Conservation (phyloP, 495 filamentous ascomycete species). For the Xylaria scruposa region DNA sequence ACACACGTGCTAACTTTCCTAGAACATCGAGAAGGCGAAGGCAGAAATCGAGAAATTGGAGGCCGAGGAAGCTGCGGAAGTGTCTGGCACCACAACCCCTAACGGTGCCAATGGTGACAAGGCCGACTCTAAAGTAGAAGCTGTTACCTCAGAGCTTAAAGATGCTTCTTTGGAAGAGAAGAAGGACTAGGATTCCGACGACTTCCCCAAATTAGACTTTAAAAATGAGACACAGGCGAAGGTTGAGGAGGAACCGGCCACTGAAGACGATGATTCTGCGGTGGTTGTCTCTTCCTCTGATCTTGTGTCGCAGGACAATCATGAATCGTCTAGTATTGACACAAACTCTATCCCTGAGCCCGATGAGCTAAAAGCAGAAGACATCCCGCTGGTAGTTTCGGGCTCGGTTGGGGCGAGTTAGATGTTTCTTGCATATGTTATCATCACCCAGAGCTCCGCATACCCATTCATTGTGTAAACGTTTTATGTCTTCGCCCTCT, state of each 20-base stretch:
- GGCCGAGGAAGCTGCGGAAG: slow-evolving; percentile 57
- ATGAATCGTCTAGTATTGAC: slow-evolving; percentile 1
- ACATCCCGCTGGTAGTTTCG: slow-evolving; percentile 1
- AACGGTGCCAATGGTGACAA: slow-evolving; percentile 50
- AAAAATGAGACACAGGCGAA: slow-evolving; percentile 1
- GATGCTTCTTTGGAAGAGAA: slow-evolving; percentile 73
- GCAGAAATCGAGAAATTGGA: slow-evolving; percentile 69
- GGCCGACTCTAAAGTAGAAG: slow-evolving; percentile 48
- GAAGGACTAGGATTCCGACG: slow-evolving; percentile 57
- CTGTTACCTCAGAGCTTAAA: slow-evolving; percentile 67
- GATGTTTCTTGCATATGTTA: slow-evolving; percentile 20
- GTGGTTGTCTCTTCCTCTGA: background rate
- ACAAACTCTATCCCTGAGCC: background rate
- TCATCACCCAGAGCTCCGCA: slow-evolving; percentile 1
- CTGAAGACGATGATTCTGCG: background rate
- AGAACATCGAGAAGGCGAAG: slow-evolving; percentile 81
- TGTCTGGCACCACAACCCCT: slow-evolving; percentile 41
- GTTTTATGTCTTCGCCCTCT: background rate
- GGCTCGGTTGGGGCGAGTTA: slow-evolving; percentile 1
- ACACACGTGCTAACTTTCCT: slow-evolving; percentile 60
- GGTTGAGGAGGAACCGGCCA: background rate
- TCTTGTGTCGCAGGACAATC: background rate
- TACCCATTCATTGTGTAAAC: slow-evolving; percentile 18
- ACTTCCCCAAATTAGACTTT: background rate
- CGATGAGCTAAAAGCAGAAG: slow-evolving; percentile 1